Evolutionary conservation across 2,329 filamentous ascomycete species (phyloP).

Genomic region (Hymenoscyphus repandus): DNA sequence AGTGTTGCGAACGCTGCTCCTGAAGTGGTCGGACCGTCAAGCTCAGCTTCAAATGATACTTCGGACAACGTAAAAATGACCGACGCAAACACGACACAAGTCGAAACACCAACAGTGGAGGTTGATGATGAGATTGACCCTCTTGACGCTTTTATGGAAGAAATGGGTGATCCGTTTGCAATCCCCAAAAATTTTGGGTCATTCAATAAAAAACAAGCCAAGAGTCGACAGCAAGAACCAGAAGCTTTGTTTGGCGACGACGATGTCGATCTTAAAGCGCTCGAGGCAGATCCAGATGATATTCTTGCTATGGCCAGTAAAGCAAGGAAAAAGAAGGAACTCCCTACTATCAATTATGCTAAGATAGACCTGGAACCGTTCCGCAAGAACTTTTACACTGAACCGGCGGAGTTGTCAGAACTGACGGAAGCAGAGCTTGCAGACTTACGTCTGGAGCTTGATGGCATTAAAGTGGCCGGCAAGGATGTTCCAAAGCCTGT

Average conservation of each 20-base stretch:
- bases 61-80: slow-evolving; percentile 33
- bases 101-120: slow-evolving; percentile 37
- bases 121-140: slow-evolving; percentile 75
- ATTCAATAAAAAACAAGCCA: slow-evolving; percentile 30
- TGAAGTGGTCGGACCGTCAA: slow-evolving; percentile 39
- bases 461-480: slow-evolving; percentile 90
- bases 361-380: slow-evolving; percentile 84
- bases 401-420: slow-evolving; percentile 75
- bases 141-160: slow-evolving; percentile 91
- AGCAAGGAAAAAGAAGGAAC: slow-evolving; percentile 83
- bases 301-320: slow-evolving; percentile 56
- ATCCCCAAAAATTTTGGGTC: slow-evolving; percentile 33
- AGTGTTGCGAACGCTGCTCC: slow-evolving; percentile 30
- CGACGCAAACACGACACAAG: slow-evolving; percentile 24
- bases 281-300: slow-evolving; percentile 60
- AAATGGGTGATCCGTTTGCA: slow-evolving; percentile 46
- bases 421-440: slow-evolving; percentile 82
- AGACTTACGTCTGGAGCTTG: slow-evolving; percentile 77
- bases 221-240: slow-evolving; percentile 59
- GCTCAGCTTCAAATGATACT: slow-evolving; percentile 37
- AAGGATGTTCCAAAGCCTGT: slow-evolving; percentile 89
- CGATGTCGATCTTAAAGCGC: slow-evolving; percentile 59
- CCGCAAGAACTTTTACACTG: slow-evolving; percentile 91
- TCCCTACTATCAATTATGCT: slow-evolving; percentile 79
- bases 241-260: slow-evolving; percentile 88